Evolutionary conservation across 139 green algal species (phyloP).

Genomic region (Desmodesmus armatus): DNA sequence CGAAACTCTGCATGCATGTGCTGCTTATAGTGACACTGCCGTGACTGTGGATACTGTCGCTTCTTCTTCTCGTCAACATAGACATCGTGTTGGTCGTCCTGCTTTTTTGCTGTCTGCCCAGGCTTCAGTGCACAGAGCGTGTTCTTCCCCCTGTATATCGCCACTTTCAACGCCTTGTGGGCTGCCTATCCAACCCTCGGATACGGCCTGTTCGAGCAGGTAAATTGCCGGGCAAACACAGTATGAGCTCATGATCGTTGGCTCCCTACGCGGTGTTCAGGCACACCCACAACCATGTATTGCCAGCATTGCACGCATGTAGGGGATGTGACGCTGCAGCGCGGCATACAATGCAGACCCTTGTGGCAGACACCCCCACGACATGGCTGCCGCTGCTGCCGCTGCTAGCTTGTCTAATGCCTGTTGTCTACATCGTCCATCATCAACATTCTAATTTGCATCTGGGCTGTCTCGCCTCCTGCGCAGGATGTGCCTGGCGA

Average conservation of each 20-base stretch:
- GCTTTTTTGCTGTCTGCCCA: constrained; percentile 1
- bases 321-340: not conserved
- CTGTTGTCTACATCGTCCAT: not conserved
- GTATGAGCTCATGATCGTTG: not conserved
- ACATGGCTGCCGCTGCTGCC: too few relatives aligned
- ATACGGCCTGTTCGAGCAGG: constrained; percentile 80
- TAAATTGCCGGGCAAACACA: too few relatives aligned
- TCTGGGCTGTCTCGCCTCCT: too few relatives aligned
- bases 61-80: too few relatives aligned
- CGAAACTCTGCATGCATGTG: not conserved
- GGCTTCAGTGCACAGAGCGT: constrained; percentile 65
- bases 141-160: constrained; percentile 53
- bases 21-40: not conserved
- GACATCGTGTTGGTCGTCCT: too few relatives aligned
- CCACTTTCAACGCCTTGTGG: constrained; percentile 67
- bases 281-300: not conserved
- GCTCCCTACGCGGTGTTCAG: not conserved
- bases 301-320: not conserved
- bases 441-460: not conserved
- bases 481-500: constrained; percentile 50
- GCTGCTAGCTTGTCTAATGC: too few relatives aligned
- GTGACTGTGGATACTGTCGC: not conserved
- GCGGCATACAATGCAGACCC: not conserved
- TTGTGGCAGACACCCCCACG: too few relatives aligned
- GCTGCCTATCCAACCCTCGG: constrained; percentile 80